A percentile compares a stretch with the other conserved stretches of the same genome.
Conservation (phyloP, 23 red algal species). For the Gracilariopsis chorda region DNA sequence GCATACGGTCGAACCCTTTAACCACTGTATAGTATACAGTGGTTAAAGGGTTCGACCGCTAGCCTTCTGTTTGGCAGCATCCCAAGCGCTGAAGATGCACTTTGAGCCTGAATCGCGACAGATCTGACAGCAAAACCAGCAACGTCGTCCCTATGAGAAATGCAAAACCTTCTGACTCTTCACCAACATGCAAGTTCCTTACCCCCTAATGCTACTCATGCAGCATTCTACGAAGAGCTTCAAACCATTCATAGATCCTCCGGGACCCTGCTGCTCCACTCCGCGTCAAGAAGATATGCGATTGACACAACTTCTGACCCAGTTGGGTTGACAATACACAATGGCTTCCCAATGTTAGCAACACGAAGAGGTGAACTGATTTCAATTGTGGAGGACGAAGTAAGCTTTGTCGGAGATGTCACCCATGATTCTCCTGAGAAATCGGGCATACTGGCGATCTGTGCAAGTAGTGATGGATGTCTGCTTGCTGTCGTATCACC, state of each 20-base stretch:
- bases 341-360: background rate
- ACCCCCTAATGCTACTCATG: background rate
- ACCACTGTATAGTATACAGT: too few relatives aligned
- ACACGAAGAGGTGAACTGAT: conserved; percentile 7
- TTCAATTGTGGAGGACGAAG: background rate
- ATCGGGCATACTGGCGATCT: conserved; percentile 2
- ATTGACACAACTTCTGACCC: background rate
- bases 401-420: conserved; percentile 24
- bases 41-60: too few relatives aligned
- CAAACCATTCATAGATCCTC: background rate
- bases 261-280: background rate
- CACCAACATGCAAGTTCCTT: background rate
- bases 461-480: conserved; percentile 20
- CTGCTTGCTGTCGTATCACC: conserved; percentile 41
- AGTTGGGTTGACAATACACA: background rate
- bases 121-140: too few relatives aligned
- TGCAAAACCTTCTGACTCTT: background rate
- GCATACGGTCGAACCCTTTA: too few relatives aligned
- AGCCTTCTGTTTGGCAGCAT: too few relatives aligned
- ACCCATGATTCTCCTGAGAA: background rate
- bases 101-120: too few relatives aligned
- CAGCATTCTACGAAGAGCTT: background rate
- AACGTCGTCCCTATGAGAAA: too few relatives aligned
- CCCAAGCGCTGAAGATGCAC: too few relatives aligned
- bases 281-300: background rate